These are phyloP conservation scores for Phytophthora meadii DNA, from an alignment of 352 stramenopile species.

Conservation along the genomic window DNA sequence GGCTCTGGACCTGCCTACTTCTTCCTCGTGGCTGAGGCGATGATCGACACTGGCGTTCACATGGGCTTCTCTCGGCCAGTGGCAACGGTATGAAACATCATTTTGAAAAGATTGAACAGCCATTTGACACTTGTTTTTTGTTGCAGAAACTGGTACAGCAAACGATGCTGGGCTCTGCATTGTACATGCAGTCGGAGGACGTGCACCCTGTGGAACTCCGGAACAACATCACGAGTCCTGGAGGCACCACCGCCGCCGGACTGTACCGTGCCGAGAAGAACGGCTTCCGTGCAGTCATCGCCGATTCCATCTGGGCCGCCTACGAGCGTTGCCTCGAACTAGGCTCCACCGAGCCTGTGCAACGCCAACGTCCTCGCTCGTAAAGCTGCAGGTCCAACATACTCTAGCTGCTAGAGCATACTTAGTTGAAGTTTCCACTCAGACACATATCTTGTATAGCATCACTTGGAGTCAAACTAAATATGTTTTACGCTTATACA, in stretches of 20 bases:
- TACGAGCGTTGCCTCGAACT: slow-evolving; percentile 95
- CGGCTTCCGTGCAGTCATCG: slow-evolving; percentile 93
- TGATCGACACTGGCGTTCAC: slow-evolving; percentile 96
- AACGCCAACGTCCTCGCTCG: slow-evolving; percentile 70
- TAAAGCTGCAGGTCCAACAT: slow-evolving; percentile 17
- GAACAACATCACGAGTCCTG: slow-evolving; percentile 95
- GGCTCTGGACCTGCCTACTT: slow-evolving; percentile 96
- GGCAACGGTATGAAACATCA: slow-evolving; percentile 63
- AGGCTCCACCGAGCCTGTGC: slow-evolving; percentile 79
- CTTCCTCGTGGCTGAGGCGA: slow-evolving; percentile 95
- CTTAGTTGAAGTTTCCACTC: no score
- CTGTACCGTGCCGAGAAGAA: slow-evolving; percentile 97
- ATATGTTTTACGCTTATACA: no score
- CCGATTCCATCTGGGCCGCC: slow-evolving; percentile 96
- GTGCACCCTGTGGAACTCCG: slow-evolving; percentile 92
- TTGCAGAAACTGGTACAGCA: slow-evolving; percentile 93
- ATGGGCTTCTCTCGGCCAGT: slow-evolving; percentile 95
- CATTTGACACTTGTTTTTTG: slow-evolving; percentile 1
- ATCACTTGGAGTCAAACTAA: no score
- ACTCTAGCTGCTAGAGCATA: no score
- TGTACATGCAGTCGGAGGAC: slow-evolving; percentile 94
- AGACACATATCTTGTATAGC: no score
- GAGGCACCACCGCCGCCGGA: slow-evolving; percentile 93
- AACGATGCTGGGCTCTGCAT: slow-evolving; percentile 92
- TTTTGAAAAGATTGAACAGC: background rate